Evolutionary conservation across 1,284 basidiomycete genomes (phyloP), one percentile per base, ranked within the genome.

Genomic region (Cryptococcus deneoformans): DNA sequence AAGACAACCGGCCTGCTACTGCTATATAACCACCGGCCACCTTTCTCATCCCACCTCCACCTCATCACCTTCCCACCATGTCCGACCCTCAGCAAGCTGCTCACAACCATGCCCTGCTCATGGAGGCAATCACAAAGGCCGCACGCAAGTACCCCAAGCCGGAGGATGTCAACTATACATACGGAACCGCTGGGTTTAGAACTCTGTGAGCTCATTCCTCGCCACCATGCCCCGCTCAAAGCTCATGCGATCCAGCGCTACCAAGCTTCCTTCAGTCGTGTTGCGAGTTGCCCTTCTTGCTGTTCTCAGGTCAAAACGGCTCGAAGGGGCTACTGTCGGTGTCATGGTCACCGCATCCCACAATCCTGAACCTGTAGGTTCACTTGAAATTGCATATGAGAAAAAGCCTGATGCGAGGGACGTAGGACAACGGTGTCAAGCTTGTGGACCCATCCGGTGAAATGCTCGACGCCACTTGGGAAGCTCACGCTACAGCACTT

Each of bases 311-410:
- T 96, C 92, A 79, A 95, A 90, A 80, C 87, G 86, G 64, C 81
- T 94, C 40, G 87, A 88, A 72, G 94, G 96, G 49, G 89, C 88
- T 74, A 88, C 87, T 39, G 89, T 99, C 69, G 96, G 96, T 37
- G 89, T 99, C 24, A 99, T 99, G 96, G 88, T 99, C 70, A 99
- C 96, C 42, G 96, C 96, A 4, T 96, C 92, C 29, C 96, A 99
- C 79, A 99, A 99, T 76, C 95, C 95, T 16, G 95, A 95, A 75
- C 83, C 86, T 70, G 93, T 94, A 69, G 65, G 83, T 76, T 10
- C 5, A 14, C 3, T 29, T 35, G 16, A 14, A 16, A 35, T 36
- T 34, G 16, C 29, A 34, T 1, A 35, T 12, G 20, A 11, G 4
- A 10, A n/a, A 20, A 50, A 20, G 20, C 20, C 20, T 20, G 20